phyloP scores from a whole-genome alignment of 1,284 basidiomycete species.

The Ceratobasidium sp. region DNA sequence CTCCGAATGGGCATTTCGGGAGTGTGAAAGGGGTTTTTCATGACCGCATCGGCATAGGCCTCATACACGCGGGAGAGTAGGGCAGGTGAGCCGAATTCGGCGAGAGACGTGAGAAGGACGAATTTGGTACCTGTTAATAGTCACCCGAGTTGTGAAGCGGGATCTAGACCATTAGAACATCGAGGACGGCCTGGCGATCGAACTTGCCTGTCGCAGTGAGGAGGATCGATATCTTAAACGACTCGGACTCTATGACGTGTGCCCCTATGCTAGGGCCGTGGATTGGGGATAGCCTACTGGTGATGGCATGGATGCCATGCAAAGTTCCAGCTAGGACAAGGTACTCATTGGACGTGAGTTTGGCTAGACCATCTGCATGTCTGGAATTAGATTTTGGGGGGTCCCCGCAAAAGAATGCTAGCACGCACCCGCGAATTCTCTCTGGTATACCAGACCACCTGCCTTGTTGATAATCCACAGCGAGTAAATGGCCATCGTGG shows the following conservation, averaged over 20 bases:
- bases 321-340: constrained; percentile 96
- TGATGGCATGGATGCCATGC: constrained; percentile 98
- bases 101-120: constrained; percentile 83
- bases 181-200: neutral
- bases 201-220: constrained; percentile 91
- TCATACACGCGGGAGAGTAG: constrained; percentile 86
- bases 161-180: constrained; percentile 7
- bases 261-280: constrained; percentile 83
- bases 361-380: constrained; percentile 80
- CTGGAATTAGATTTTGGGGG: constrained; percentile 25
- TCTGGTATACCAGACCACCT: constrained; percentile 93
- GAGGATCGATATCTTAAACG: constrained; percentile 88
- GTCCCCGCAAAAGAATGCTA: constrained; percentile 2
- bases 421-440: constrained; percentile 80
- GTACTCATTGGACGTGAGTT: constrained; percentile 93
- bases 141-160: neutral
- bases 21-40: constrained; percentile 99
- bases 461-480: constrained; percentile 99
- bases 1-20: constrained; percentile 98
- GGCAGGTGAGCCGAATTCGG: constrained; percentile 75
- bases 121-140: constrained; percentile 89
- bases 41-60: constrained; percentile 89
- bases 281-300: constrained; percentile 82
- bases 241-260: constrained; percentile 92
- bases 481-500: constrained; percentile 72